Base-by-base conservation (phyloP, 1,284 basidiomycete genomes). In the Sanghuangporus baumii region DNA sequence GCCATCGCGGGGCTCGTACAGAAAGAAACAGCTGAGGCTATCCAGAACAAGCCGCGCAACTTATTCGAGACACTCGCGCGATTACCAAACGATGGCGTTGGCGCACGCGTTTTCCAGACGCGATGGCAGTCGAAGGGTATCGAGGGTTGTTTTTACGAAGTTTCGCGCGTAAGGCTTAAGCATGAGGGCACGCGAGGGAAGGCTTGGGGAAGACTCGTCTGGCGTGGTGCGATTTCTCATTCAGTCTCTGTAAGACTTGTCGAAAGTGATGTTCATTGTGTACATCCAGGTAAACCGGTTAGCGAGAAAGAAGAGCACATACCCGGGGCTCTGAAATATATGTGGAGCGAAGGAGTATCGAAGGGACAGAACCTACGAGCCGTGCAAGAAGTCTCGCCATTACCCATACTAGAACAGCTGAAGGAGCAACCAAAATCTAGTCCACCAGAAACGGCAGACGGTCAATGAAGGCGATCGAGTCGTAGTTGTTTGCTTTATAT, bases 71-170 rank as follows among this genome's bases (percentile, higher is more conserved):
- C 91, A 14, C 79, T 94, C 26, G 85, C 90, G 7, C 80, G 87
- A 57, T 78, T 85, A 47, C 86, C 89, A 18, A 71, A 77, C 34
- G 85, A 87, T 67, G 88, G 88, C 47, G 74, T 87, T 54, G 89
- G 89, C 41, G 79, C 81, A 68, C 75, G 76, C 61, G 82, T 93
- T 3, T 79, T 88, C 72, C 91, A 93, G 71, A 78, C 77, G 52
- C 81, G 91, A 61, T 94, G 91, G 91, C 76, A 76, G 18, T 71
- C 75, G 36, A 93, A 91, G 74, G 80, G 83, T 2, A 87, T 92
- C 66, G 69, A 74, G 55, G 79, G 82, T 36, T 88, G 83, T 62
- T 89, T 84, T 70, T 94, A 89, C 88, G 74, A 83, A 55, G 80
- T 94, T 52, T 90, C 88, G 6, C 77, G 81, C 68, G 81, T 87